Evolutionary conservation across 306 rosid genomes (phyloP).

Genomic region (Lathyrus aphaca): DNA sequence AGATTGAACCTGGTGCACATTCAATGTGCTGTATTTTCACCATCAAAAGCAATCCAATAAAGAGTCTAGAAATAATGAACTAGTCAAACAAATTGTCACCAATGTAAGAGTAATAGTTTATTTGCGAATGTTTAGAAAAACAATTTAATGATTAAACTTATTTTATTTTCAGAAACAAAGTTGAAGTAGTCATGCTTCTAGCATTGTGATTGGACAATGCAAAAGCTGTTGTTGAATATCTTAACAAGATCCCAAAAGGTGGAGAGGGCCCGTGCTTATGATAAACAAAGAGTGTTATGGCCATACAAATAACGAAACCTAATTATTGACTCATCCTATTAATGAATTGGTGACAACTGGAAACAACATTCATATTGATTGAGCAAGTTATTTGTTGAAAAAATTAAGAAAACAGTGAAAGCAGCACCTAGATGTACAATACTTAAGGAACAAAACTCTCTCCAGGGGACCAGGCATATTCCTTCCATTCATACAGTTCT

Average conservation of each 20-base stretch:
- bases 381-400: not conserved
- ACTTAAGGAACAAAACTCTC: constrained; percentile 7
- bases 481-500: not conserved
- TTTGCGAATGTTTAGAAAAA: constrained; percentile 1
- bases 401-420: not conserved
- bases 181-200: not conserved
- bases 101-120: not conserved
- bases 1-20: not conserved
- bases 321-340: not conserved
- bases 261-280: not conserved
- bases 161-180: not conserved
- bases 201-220: not conserved
- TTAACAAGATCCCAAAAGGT: not conserved
- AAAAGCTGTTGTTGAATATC: not conserved
- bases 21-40: not conserved
- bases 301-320: not conserved
- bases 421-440: not conserved
- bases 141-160: not conserved
- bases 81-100: not conserved
- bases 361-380: not conserved
- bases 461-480: not conserved
- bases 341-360: not conserved
- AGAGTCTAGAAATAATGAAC: not conserved
- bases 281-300: not conserved
- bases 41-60: not conserved